Conservation (phyloP, 768 basidiomycete species). For the Hebeloma cylindrosporum region DNA sequence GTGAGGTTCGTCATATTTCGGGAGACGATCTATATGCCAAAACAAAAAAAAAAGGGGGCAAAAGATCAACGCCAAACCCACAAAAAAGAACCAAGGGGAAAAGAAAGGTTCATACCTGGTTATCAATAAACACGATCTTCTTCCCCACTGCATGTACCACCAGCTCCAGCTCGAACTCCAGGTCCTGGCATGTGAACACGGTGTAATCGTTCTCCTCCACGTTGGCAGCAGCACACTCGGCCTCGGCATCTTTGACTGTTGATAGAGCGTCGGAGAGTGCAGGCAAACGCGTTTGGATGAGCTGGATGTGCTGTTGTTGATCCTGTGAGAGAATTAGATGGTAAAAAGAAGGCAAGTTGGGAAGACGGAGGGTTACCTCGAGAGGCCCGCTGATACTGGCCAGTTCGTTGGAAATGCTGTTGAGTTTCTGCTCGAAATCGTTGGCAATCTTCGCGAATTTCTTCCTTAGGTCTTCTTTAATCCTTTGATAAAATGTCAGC, state of each 20-base stretch:
- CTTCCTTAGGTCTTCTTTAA: constrained; percentile 78
- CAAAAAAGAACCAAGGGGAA: not conserved
- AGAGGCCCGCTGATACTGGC: constrained; percentile 72
- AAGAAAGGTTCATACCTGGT: constrained; percentile 78
- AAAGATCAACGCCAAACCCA: not conserved
- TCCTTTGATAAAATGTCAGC: constrained; percentile 44
- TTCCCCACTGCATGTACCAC: constrained; percentile 78
- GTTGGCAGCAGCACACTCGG: constrained; percentile 80
- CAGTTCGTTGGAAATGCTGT: constrained; percentile 68
- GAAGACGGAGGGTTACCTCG: constrained; percentile 50
- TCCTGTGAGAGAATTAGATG: constrained; percentile 31
- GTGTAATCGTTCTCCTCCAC: constrained; percentile 98
- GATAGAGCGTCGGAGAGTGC: constrained; percentile 57
- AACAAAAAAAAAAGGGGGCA: not conserved
- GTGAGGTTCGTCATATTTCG: constrained; percentile 93
- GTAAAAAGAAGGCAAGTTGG: constrained; percentile 1
- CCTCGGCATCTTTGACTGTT: constrained; percentile 62
- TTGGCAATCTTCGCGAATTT: constrained; percentile 78
- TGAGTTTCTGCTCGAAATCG: constrained; percentile 68
- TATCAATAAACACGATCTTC: constrained; percentile 95
- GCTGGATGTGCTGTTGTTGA: constrained; percentile 68
- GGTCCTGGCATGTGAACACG: constrained; percentile 83
- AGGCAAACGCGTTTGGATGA: constrained; percentile 68
- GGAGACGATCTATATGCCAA: constrained; percentile 89
- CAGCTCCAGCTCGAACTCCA: constrained; percentile 86